These are phyloP conservation scores for Laburnicola sp. DNA, from an alignment of 2,329 filamentous ascomycete species.

Conservation along the genomic window DNA sequence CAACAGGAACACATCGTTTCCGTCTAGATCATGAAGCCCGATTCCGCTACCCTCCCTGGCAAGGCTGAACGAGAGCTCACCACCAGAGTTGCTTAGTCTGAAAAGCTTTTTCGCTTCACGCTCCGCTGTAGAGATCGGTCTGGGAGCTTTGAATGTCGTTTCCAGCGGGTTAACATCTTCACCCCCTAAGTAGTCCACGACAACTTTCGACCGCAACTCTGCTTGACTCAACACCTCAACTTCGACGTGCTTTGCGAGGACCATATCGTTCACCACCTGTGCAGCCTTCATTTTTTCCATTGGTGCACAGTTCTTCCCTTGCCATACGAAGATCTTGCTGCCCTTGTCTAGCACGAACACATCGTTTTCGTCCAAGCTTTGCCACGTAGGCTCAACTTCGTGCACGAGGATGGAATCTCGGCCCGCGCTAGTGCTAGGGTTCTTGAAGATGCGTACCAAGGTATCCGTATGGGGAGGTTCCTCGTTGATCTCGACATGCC, in stretches of 20 bases:
- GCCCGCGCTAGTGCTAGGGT: conserved; percentile 49
- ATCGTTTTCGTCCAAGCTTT: conserved; percentile 66
- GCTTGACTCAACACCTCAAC: conserved; percentile 67
- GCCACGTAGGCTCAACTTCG: conserved; percentile 65
- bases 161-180: conserved; percentile 48
- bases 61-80: conserved; percentile 59
- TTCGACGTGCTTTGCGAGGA: conserved; percentile 64
- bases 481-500: conserved; percentile 58
- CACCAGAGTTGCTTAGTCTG: conserved; percentile 64
- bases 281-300: conserved; percentile 72
- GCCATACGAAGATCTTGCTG: conserved; percentile 71
- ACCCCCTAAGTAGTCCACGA: conserved; percentile 55
- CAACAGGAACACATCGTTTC: conserved; percentile 65
- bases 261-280: conserved; percentile 68
- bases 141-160: conserved; percentile 47
- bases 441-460: conserved; percentile 66
- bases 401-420: conserved; percentile 60
- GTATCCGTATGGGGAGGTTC: conserved; percentile 53
- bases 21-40: conserved; percentile 56
- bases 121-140: conserved; percentile 44
- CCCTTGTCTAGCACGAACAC: conserved; percentile 67
- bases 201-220: conserved; percentile 58
- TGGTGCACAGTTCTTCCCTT: conserved; percentile 65
- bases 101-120: conserved; percentile 56
- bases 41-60: conserved; percentile 60